Evolutionary conservation across 2,329 filamentous ascomycete species (phyloP), one percentile per base, ranked within the genome.

Genomic region (Mycosphaerella sp.): DNA sequence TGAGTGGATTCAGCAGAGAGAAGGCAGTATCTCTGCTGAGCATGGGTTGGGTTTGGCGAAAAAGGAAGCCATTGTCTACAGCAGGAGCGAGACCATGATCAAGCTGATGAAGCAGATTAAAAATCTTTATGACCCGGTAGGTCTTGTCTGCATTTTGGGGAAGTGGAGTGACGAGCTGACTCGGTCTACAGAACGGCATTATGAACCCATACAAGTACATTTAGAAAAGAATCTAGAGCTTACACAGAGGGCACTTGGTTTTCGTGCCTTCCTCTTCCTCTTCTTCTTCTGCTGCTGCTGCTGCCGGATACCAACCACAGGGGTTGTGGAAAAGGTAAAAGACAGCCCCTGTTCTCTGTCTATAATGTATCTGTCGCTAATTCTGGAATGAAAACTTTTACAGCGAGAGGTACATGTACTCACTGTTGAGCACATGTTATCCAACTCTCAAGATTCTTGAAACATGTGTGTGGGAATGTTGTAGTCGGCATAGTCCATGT

Each of bases 131-230:
- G 93, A 98, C 74, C 93, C 91, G 67, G 90, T 95, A 75, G 83
- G 89, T 73, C 17, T 2, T 23, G 74, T 41, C 36, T 50, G 26
- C 4, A 26, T 2, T 39, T 26, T 4, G 21, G 8, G 8, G 29
- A 10, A 2, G 1, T 29, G 36, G n/a, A 21, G 26, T 12, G 26
- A 40, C 12, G 21, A 46, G 21, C 47, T 48, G 53, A 71, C 54
- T 17, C 31, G 5, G 0, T 14, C 36, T 39, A 32, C 63, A 95
- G 89, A 95, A 95, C 64, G 91, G 90, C 45, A 97, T 97, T 73
- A 95, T 97, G 89, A 97, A 96, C 74, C 92, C 92, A 0, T 97
- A 97, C 78, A 97, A 97, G 75, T 97, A 96, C 71, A 86, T 97
- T 63, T 77, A 70, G 54, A 56, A 38, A n/a, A 38, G 10, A 21